These are phyloP conservation scores for Xylaria hypoxylon DNA, from an alignment of 2,329 filamentous ascomycete species.

Conservation along the genomic window DNA sequence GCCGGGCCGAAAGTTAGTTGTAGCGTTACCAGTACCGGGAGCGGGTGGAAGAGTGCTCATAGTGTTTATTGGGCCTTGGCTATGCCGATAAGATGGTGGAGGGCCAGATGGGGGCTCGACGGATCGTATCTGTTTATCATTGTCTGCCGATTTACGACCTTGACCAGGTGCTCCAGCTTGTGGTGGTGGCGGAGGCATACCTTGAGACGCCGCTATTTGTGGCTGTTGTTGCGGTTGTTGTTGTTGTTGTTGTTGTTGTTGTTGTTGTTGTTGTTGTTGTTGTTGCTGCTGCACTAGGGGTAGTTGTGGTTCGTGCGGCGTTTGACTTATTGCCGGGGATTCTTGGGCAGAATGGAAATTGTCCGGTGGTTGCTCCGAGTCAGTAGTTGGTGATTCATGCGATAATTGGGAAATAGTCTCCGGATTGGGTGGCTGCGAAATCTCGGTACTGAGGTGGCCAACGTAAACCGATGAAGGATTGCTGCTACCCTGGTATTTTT, in stretches of 20 bases:
- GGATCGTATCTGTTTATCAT: conserved; percentile 59
- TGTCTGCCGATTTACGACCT: conserved; percentile 62
- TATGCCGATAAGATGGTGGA: conserved; percentile 65
- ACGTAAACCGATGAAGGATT: conserved; percentile 46
- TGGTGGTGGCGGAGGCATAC: conserved; percentile 61
- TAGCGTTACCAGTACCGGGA: conserved; percentile 50
- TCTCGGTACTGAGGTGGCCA: conserved; percentile 48
- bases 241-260: conserved; percentile 41
- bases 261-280: conserved; percentile 40
- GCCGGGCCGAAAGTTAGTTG: conserved; percentile 56
- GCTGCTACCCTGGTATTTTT: conserved; percentile 49
- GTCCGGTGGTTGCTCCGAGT: conserved; percentile 59
- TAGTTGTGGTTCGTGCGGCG: conserved; percentile 45
- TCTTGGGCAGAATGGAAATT: conserved; percentile 58
- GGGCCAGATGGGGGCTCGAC: conserved; percentile 59
- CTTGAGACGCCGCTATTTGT: conserved; percentile 51
- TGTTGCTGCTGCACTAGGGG: conserved; percentile 44
- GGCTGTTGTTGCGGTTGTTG: conserved; percentile 41
- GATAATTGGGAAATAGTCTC: conserved; percentile 73
- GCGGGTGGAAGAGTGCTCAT: conserved; percentile 60
- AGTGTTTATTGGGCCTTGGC: conserved; percentile 57
- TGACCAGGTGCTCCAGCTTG: conserved; percentile 55
- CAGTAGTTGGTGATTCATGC: conserved; percentile 68
- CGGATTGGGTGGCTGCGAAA: conserved; percentile 60
- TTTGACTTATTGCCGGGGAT: conserved; percentile 56